A percentile compares a stretch with the other conserved stretches of the same genome.
Conservation (phyloP, 441 rosid genomes). For the Eugenia klotzschiana region DNA sequence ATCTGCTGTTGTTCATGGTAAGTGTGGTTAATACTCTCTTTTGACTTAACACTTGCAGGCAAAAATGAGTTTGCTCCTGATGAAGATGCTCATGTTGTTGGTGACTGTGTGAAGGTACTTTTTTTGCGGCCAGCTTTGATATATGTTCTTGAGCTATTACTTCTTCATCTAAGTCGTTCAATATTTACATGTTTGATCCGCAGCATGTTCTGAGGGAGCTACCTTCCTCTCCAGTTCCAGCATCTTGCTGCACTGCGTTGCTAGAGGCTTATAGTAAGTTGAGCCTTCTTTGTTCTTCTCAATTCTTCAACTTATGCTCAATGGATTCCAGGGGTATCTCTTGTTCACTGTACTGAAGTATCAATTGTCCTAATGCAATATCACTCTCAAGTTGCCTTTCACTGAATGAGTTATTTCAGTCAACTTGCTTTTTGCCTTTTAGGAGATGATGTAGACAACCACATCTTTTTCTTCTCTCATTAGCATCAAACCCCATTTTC, state of each 20-base stretch:
- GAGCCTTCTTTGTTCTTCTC: not conserved
- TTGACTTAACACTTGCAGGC: conserved; percentile 30
- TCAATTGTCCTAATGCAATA: not conserved
- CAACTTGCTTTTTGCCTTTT: not conserved
- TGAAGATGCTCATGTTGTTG: conserved; percentile 97
- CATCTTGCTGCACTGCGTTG: conserved; percentile 91
- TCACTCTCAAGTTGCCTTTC: not conserved
- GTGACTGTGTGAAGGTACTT: conserved; percentile 92
- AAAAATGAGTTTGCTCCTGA: conserved; percentile 66
- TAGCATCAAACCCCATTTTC: not conserved
- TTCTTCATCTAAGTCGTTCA: not conserved
- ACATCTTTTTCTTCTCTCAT: not conserved
- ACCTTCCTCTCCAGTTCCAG: conserved; percentile 96
- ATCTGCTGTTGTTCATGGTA: not conserved
- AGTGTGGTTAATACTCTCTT: not conserved
- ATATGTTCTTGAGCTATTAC: conserved; percentile 5
- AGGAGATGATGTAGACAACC: not conserved
- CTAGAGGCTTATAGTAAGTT: conserved; percentile 89
- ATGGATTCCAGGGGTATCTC: not conserved
- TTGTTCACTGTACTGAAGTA: not conserved
- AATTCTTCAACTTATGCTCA: not conserved
- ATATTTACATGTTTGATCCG: conserved; percentile 15
- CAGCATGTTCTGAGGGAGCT: conserved; percentile 96
- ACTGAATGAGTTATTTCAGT: not conserved
- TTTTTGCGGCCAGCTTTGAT: conserved; percentile 3